These are phyloP conservation scores for Phyllosticta paracitricarpa DNA, from an alignment of 2,329 filamentous ascomycete species.

Conservation along the genomic window DNA sequence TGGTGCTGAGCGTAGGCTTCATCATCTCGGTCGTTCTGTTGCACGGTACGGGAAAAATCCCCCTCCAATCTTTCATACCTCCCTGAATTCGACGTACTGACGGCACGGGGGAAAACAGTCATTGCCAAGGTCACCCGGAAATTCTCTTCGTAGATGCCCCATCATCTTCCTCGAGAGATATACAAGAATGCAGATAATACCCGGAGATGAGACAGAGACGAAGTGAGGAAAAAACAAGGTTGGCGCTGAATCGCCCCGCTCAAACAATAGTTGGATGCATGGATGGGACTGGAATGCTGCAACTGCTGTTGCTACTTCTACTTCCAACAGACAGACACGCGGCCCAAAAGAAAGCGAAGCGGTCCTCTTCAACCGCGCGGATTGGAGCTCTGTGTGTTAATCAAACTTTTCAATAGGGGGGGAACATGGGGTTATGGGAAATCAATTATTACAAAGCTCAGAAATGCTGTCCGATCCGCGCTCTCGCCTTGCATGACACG, in stretches of 20 bases:
- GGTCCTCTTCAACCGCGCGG: neutral
- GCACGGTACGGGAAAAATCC: constrained; percentile 60
- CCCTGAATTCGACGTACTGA: neutral
- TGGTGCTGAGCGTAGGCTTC: constrained; percentile 93
- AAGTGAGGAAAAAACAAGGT: neutral
- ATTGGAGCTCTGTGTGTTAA: neutral
- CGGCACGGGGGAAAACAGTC: neutral
- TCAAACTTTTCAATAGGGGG: neutral
- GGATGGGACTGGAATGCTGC: too few relatives aligned
- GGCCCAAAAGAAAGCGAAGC: neutral
- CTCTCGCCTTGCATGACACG: too few relatives aligned
- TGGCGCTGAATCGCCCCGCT: neutral
- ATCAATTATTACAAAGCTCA: neutral
- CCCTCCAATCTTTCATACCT: neutral
- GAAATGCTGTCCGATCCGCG: too few relatives aligned
- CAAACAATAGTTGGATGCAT: neutral
- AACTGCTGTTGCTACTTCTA: too few relatives aligned
- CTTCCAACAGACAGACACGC: neutral
- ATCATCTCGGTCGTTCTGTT: constrained; percentile 98
- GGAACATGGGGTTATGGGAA: neutral
- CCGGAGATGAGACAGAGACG: neutral
- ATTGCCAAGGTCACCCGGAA: constrained; percentile 11
- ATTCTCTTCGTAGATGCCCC: constrained; percentile 6
- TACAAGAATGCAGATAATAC: neutral
- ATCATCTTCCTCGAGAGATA: too few relatives aligned